phyloP scores from a whole-genome alignment of 148 eudicot genomes.

The Heliamphora exappendiculata region DNA sequence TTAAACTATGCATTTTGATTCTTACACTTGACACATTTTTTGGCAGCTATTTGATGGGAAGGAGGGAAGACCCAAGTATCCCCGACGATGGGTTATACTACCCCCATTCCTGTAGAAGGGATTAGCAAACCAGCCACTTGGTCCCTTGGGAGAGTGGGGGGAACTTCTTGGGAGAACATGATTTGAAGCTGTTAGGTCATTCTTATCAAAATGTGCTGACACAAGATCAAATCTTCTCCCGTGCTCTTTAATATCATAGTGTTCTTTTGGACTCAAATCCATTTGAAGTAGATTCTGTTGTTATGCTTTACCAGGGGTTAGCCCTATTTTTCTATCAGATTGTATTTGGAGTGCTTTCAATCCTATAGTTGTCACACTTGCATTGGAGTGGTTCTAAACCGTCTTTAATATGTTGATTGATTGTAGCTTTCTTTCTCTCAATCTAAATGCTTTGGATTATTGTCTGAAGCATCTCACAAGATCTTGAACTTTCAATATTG shows the following conservation, averaged over 20 bases:
- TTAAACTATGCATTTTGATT: neutral
- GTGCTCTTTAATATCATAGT: neutral
- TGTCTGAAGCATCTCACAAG: neutral
- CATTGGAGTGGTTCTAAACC: neutral
- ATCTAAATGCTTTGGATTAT: neutral
- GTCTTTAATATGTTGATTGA: neutral
- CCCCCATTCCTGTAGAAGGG: conserved; percentile 81
- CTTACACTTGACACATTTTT: neutral
- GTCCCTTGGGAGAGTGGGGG: neutral
- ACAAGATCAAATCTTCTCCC: neutral
- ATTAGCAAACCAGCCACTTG: neutral
- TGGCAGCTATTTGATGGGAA: conserved; percentile 91
- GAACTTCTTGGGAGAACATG: neutral
- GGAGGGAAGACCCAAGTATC: conserved; percentile 91
- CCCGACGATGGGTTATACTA: conserved; percentile 89
- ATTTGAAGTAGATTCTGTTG: conserved; percentile 2
- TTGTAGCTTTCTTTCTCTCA: neutral
- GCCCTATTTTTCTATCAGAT: neutral
- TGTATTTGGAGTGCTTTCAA: neutral
- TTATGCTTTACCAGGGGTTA: neutral
- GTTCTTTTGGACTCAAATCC: neutral
- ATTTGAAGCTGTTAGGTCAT: neutral
- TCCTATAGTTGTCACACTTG: neutral
- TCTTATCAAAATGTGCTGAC: neutral
- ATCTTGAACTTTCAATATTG: neutral